Conservation (phyloP, 345 rosid genomes). For the Rhizophora mangle region DNA sequence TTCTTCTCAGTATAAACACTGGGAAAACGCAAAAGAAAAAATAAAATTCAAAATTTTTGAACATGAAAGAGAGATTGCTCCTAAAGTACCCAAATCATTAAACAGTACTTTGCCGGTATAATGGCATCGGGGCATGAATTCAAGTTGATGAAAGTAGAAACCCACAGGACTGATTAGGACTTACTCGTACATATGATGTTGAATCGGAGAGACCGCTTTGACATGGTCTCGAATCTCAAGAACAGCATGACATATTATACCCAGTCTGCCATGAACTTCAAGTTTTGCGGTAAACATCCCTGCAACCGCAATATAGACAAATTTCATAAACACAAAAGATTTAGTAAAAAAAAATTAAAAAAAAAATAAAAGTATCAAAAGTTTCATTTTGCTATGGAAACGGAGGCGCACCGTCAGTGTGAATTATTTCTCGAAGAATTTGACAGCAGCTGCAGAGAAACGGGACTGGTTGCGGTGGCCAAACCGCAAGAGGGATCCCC, state of each 20-base stretch:
- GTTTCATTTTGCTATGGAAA: neutral
- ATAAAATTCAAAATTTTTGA: neutral
- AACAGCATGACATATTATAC: slow-evolving; percentile 50
- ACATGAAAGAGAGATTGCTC: neutral
- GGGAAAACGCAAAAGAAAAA: neutral
- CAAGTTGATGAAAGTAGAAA: neutral
- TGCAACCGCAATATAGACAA: neutral
- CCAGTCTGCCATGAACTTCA: slow-evolving; percentile 59
- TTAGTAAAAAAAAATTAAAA: neutral
- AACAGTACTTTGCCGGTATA: no score
- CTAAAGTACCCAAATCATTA: no score
- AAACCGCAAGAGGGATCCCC: slow-evolving; percentile 10
- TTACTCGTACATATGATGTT: slow-evolving; percentile 47
- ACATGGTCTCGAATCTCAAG: slow-evolving; percentile 21
- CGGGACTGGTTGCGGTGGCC: slow-evolving; percentile 34
- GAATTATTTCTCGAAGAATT: slow-evolving; percentile 47
- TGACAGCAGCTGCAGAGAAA: slow-evolving; percentile 44
- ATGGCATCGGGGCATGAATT: no score
- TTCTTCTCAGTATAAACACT: neutral
- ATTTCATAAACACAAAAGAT: neutral
- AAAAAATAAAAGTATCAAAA: neutral
- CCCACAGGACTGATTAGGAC: slow-evolving; percentile 6
- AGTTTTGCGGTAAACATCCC: slow-evolving; percentile 41
- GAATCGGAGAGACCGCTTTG: neutral
- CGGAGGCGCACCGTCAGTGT: slow-evolving; percentile 41